Evolutionary conservation across 805 yeast genomes (phyloP), one percentile per base, ranked within the genome.

Genomic region (Yamadazyma kitorensis): DNA sequence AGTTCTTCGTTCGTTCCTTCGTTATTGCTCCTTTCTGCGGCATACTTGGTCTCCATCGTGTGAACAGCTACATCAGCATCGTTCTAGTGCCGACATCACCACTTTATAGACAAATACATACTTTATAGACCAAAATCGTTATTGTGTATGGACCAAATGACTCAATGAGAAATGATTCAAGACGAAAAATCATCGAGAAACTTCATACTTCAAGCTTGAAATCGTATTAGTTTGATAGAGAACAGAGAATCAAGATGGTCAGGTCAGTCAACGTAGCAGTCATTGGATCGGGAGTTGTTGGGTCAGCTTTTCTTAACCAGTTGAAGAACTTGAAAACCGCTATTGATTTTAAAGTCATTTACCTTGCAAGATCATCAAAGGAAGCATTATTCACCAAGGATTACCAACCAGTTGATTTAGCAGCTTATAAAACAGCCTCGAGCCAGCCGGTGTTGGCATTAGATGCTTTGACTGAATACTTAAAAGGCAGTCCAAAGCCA

Each of bases 241-340:
- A n/a, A n/a, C n/a, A n/a, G n/a, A n/a, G n/a, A n/a, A n/a, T n/a
- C n/a, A 25, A 13, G 7, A 39, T 39, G 41, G 33, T 15, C 15
- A 43, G 36, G 36, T 61, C 71, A 26, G 71, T 68, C 24, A 64
- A 68, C 44, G 61, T 68, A 26, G 73, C 73, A 27, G 66, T 68
- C 33, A 64, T 61, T 41, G 87, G 88, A 35, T 81, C 97, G 35
- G 98, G 98, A 52, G 93, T 91, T 33, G 98, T 93, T 42, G 98
- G 98, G 40, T 74, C 93, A 17, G 86, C 96, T 33, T 87, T 88
- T 68, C 68, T 93, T 59, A 76, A 74, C 61, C 98, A 91, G 67
- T 75, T 91, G 54, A 69, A 74, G 34, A 65, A 68, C 39, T 61
- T 86, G 44, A 74, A 76, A 47, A 59, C 82, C n/a, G 35, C 77